These are phyloP conservation scores for Anthracocystis walkeri DNA, from an alignment of 1,284 basidiomycete genomes.

Conservation along the genomic window DNA sequence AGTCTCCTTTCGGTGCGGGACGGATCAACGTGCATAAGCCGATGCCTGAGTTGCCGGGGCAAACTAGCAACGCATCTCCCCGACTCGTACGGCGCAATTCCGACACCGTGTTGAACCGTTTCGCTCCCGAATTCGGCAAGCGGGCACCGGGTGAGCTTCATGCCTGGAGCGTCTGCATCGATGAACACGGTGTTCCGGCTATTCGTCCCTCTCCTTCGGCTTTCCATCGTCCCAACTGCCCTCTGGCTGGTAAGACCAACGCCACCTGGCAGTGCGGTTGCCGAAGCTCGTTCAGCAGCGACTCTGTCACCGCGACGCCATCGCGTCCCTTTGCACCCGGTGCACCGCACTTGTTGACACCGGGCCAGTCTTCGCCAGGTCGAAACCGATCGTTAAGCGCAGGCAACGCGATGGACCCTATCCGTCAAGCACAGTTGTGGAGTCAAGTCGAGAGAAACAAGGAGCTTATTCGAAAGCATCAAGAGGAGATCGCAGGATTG, in stretches of 20 bases:
- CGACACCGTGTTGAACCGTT: constrained; percentile 25
- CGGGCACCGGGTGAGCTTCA: constrained; percentile 42
- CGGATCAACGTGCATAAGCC: constrained; percentile 12
- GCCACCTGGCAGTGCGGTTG: constrained; percentile 53
- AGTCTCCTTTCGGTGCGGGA: background rate
- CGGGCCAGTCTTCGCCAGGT: constrained; percentile 15
- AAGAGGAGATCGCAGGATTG: constrained; percentile 36
- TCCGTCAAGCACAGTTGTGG: constrained; percentile 39
- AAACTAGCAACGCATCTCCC: constrained; percentile 3
- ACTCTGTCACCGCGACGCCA: background rate
- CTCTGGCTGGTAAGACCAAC: constrained; percentile 42
- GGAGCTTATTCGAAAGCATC: constrained; percentile 38
- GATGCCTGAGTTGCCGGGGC: constrained; percentile 10
- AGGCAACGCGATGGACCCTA: constrained; percentile 21
- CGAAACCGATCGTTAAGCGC: constrained; percentile 30
- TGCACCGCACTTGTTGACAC: background rate
- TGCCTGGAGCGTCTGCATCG: constrained; percentile 49
- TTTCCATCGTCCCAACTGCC: constrained; percentile 38
- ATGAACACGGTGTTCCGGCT: constrained; percentile 35
- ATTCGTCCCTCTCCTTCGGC: constrained; percentile 39
- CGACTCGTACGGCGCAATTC: constrained; percentile 36
- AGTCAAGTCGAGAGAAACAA: constrained; percentile 37
- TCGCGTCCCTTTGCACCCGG: background rate
- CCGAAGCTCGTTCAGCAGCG: constrained; percentile 5
- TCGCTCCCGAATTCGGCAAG: constrained; percentile 27